phyloP scores from a whole-genome alignment of 2,329 filamentous ascomycete species.

The Chrysoporthe deuterocubensis region DNA sequence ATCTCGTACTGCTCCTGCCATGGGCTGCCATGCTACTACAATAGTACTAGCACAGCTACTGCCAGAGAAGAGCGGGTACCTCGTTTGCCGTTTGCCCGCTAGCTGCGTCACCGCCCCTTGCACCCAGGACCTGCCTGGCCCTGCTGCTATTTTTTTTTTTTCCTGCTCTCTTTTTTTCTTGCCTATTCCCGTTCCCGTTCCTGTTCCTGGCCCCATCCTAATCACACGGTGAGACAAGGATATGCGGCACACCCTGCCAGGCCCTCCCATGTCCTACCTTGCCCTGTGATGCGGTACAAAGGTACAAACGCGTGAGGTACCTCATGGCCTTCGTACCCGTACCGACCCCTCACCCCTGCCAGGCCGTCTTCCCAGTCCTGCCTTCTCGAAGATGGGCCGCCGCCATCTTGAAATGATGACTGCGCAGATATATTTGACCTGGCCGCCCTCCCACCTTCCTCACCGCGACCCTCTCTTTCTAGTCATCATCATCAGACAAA shows the following conservation, averaged over 20 bases:
- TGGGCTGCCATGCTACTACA: background rate
- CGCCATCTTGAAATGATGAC: constrained; percentile 15
- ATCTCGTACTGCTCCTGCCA: background rate
- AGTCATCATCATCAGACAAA: constrained; percentile 9
- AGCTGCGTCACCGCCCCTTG: constrained; percentile 28
- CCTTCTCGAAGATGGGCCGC: constrained; percentile 7
- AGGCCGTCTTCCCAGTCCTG: background rate
- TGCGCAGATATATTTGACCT: constrained; percentile 19
- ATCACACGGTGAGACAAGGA: constrained; percentile 27
- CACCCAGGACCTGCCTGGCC: background rate
- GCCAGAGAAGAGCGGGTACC: constrained; percentile 14
- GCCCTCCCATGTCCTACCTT: background rate
- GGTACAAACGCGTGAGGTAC: constrained; percentile 28
- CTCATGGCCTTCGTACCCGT: constrained; percentile 21
- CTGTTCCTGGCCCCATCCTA: constrained; percentile 20
- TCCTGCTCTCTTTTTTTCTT: constrained; percentile 23
- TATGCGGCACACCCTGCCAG: constrained; percentile 23
- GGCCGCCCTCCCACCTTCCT: constrained; percentile 7
- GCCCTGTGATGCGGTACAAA: constrained; percentile 4
- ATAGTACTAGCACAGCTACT: background rate
- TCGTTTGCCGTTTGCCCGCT: constrained; percentile 15
- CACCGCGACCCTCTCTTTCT: constrained; percentile 1
- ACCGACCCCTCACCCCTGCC: constrained; percentile 7
- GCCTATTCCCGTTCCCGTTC: constrained; percentile 27
- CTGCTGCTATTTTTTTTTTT: constrained; percentile 11